Evolutionary conservation across 2,329 filamentous ascomycete genomes (phyloP), one percentile per base, ranked within the genome.

Genomic region (Macrophomina tecta): DNA sequence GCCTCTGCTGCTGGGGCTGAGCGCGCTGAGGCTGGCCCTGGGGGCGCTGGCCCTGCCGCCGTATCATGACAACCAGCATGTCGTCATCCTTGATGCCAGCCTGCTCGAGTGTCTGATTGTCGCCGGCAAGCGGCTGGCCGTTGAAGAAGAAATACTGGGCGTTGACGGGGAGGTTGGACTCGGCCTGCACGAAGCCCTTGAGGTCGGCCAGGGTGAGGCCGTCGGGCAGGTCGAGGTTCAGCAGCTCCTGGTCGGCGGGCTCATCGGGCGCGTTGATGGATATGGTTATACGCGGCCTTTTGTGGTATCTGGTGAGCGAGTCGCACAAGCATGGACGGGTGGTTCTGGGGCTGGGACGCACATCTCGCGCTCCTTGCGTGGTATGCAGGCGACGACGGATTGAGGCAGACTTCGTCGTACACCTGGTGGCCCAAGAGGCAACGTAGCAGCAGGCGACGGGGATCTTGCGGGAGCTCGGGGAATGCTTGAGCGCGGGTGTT

Each of bases 61-160:
- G 77, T 71, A 97, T 90, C 76, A 97, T 91, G 72, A 98, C 86
- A 36, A 91, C 93, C 70, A 99, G 83, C 91, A 99, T 94, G 75
- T 97, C 95, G 65, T 93, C 93, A 80, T 98, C 92, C 58, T 84
- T 87, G 73, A 99, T 91, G 49, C 90, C 87, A 38, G 94, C 86
- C 73, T 94, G 86, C 71, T 93, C 88, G 75, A 99, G 86, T 3
- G 93, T 97, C 78, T 93, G 91, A 67, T 86, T 80, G 73, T 94
- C 90, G 79, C 93, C 90, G 71, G 83, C 86, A 65, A 99, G 88
- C 49, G 94, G 87, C 70, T 88, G 87, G 70, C 94, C 95, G 78
- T 97, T 96, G 82, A 94, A 91, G 81, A 95, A 96, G 76, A 98
- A 89, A 75, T 93, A 89, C 78, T 97, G 93, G 55, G 90, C 85